Base-by-base conservation (phyloP, 345 rosid species). In the Cardamine occulta region DNA sequence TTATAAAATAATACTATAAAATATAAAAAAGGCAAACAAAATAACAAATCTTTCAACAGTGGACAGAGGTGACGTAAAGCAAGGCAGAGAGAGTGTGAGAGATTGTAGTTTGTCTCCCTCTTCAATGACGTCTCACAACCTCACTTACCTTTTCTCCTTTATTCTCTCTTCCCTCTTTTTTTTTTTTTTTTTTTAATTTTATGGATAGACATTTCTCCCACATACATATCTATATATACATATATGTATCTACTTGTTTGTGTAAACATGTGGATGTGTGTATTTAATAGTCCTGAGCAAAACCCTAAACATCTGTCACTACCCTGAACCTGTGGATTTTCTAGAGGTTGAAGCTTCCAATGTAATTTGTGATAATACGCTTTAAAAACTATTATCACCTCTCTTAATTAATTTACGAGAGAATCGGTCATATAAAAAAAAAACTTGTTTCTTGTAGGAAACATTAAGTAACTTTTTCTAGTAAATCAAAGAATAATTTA, bases 21-120 rank as follows among this genome's bases (percentile, higher is more conserved):
- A 44, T 24, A 24, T 40, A 2, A 8, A 40, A 77, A 67, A 65
- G 24, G 70, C 18, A 78, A 66, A 72, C 28, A 77, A 71, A 77
- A 78, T 56, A 72, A 73, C 69, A 73, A 72, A 73, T 78, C 63
- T 31, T 66, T 63, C 34, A 73, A 66, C 39, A 73, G 81, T 78
- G 29, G 77, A 78, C 68, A 66, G 81, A 78, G 73, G 73, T 78
- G 81, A 78, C 81, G 81, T 78, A 78, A 78, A 78, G 81, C 76
- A n/a, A 52, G 65, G 45, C 55, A 28, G 61, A 78, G 81, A 72
- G 77, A 29, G 81, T 52, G 53, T 40, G 71, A 70, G 70, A 77
- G 77, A 72, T 71, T 72, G 73, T 78, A 52, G 69, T 73, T 73
- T 78, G 74, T 72, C 78, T 78, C 70, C 73, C 81, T 67, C 77